Conservation (phyloP, 768 basidiomycete species). For the Rhizopogon roseolus region DNA sequence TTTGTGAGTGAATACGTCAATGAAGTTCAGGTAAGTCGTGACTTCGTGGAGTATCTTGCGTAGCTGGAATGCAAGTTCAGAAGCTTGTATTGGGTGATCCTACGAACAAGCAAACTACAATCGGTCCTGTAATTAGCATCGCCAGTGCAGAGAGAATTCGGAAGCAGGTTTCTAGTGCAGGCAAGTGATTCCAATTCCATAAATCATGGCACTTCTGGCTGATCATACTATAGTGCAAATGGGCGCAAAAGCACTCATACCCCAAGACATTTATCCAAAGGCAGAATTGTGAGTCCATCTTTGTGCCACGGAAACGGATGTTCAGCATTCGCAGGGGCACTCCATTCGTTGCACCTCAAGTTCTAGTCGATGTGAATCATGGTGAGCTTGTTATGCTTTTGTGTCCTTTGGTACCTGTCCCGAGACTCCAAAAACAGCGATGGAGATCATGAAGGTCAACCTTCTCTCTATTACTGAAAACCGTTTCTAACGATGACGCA, state of each 20-base stretch:
- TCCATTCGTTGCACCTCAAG: constrained; percentile 87
- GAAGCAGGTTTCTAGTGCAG: constrained; percentile 82
- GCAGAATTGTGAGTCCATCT: constrained; percentile 55
- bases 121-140: constrained; percentile 91
- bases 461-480: neutral
- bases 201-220: neutral
- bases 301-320: neutral
- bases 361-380: constrained; percentile 86
- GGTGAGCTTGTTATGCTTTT: constrained; percentile 40
- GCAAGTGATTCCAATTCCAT: constrained; percentile 35
- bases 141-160: constrained; percentile 82
- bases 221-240: constrained; percentile 45
- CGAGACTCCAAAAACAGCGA: constrained; percentile 40
- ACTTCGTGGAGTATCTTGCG: neutral
- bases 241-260: constrained; percentile 76
- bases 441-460: constrained; percentile 88
- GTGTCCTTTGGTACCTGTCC: constrained; percentile 4
- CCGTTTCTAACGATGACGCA: constrained; percentile 18
- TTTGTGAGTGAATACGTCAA: constrained; percentile 76
- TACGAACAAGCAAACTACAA: constrained; percentile 60
- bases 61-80: constrained; percentile 30
- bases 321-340: constrained; percentile 49
- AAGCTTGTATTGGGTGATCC: constrained; percentile 87
- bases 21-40: constrained; percentile 55
- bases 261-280: constrained; percentile 58